These are phyloP conservation scores for Straminergon stramineum DNA, from an alignment of 225 moss, liverwort and hornwort species.

Conservation along the genomic window DNA sequence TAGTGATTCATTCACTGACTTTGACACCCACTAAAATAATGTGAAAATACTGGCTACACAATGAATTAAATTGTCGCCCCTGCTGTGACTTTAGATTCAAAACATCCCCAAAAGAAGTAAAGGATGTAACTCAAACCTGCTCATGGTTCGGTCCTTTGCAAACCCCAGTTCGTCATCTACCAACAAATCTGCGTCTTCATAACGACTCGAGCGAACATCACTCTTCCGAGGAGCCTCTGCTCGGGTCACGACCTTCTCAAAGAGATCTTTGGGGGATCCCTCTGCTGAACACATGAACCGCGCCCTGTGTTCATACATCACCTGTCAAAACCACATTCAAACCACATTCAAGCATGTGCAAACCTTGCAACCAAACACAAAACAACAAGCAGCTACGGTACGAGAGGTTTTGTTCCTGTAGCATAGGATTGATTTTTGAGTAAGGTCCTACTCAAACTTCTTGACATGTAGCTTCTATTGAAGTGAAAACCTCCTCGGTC, in stretches of 20 bases:
- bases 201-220: constrained; percentile 41
- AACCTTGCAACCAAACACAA: background rate
- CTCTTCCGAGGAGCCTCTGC: constrained; percentile 42
- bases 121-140: constrained; percentile 30
- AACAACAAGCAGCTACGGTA: background rate
- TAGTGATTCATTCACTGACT: background rate
- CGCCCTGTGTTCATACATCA: constrained; percentile 78
- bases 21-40: background rate
- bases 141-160: constrained; percentile 71
- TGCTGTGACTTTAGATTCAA: too few relatives aligned
- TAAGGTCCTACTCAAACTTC: background rate
- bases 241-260: constrained; percentile 57
- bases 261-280: constrained; percentile 48
- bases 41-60: background rate
- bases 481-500: background rate
- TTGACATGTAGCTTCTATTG: background rate
- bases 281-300: constrained; percentile 79
- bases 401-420: background rate
- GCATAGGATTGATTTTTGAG: background rate
- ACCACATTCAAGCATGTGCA: background rate
- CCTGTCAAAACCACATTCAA: constrained; percentile 10
- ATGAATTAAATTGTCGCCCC: background rate
- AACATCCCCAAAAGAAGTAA: too few relatives aligned
- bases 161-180: constrained; percentile 86
- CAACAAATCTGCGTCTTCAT: constrained; percentile 68